Evolutionary conservation across 202 grass and related monocot genomes (phyloP).

Genomic region (Setaria italica): DNA sequence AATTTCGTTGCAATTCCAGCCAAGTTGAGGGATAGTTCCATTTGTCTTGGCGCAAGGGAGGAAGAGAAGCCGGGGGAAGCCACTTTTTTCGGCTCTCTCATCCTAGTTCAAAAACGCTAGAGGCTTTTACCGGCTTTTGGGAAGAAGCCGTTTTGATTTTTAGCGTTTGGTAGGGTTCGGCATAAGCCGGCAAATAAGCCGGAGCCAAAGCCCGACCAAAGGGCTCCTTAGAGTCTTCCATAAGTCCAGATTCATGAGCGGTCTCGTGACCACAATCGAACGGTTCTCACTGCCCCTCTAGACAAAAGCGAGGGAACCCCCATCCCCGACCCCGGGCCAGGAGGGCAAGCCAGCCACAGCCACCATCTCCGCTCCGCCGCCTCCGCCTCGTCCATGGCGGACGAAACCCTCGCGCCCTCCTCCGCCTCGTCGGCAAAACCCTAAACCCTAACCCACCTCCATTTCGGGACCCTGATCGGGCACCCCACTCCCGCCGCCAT

Average conservation of each 20-base stretch:
- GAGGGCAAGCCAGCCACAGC: background rate
- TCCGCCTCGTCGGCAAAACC: slow-evolving; percentile 35
- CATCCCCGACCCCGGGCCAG: background rate
- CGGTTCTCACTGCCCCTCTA: background rate
- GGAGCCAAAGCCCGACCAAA: no score
- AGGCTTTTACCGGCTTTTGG: no score
- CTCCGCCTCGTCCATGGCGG: slow-evolving; percentile 40
- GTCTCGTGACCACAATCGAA: slow-evolving; percentile 12
- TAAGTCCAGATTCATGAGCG: background rate
- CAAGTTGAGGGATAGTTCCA: no score
- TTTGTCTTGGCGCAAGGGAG: no score
- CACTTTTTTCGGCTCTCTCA: no score
- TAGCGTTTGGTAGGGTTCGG: no score
- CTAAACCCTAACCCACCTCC: slow-evolving; percentile 44
- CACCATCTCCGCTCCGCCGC: background rate
- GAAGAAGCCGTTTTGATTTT: no score
- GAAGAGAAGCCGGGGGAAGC: no score
- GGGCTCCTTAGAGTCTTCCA: no score
- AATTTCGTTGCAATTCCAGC: no score
- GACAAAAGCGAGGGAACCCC: background rate
- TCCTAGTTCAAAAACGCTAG: no score
- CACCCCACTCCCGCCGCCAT: slow-evolving; percentile 31
- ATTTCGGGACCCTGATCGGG: background rate
- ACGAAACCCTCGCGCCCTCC: slow-evolving; percentile 41
- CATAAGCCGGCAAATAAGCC: no score